A percentile compares a stretch with the other conserved stretches of the same genome.
These are phyloP conservation scores for Piper betle DNA, from an alignment of 164 flowering plant species.

Conservation along the genomic window DNA sequence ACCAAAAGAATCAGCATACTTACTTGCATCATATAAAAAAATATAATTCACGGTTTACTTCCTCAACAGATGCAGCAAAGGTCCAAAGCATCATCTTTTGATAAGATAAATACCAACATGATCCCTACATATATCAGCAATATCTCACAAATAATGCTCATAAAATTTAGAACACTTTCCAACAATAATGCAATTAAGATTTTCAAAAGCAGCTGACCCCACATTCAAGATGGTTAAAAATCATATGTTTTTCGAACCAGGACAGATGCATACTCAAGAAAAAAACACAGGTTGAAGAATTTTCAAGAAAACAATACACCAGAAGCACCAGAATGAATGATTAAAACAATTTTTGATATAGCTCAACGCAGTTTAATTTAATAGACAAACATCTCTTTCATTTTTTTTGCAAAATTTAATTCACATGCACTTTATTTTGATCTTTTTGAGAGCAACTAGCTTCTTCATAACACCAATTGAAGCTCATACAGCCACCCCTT, in stretches of 20 bases:
- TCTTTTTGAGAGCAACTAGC: background rate
- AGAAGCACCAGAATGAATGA: background rate
- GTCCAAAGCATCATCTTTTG: too few relatives aligned
- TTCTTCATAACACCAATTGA: background rate
- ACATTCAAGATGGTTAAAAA: background rate
- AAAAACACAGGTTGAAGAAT: background rate
- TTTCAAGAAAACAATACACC: background rate
- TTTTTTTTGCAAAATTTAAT: background rate
- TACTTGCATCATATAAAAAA: background rate
- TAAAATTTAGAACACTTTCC: too few relatives aligned
- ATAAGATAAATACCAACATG: too few relatives aligned
- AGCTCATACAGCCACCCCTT: background rate
- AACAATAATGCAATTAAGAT: too few relatives aligned
- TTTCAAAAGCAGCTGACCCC: background rate
- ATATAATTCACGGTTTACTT: too few relatives aligned
- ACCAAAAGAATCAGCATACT: background rate
- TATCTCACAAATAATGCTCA: too few relatives aligned
- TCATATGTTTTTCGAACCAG: background rate
- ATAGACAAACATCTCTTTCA: background rate
- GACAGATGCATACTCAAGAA: background rate
- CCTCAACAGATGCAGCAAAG: too few relatives aligned
- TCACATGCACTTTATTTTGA: background rate
- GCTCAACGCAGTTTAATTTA: background rate
- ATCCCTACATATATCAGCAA: too few relatives aligned
- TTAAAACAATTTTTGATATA: background rate